Conservation (phyloP, 345 rosid species). For the Pistacia vera region DNA sequence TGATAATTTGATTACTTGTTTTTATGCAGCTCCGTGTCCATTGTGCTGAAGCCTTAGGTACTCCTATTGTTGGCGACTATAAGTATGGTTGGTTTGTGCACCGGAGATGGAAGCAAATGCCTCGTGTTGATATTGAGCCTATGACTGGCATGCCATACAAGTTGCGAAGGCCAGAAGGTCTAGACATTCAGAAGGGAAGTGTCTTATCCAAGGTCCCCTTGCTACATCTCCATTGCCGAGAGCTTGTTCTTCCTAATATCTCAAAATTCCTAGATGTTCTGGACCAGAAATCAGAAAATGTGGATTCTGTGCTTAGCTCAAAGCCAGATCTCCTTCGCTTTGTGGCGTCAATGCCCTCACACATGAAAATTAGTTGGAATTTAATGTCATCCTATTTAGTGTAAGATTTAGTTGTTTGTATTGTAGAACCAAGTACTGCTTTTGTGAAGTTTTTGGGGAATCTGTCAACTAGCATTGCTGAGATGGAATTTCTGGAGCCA, state of each 20-base stretch:
- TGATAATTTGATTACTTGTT: neutral
- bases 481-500: too few species aligned
- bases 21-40: constrained; percentile 78
- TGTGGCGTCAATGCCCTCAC: constrained; percentile 80
- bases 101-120: constrained; percentile 84
- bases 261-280: constrained; percentile 57
- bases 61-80: constrained; percentile 90
- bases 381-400: constrained; percentile 89
- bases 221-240: constrained; percentile 85
- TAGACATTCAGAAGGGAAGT: constrained; percentile 93
- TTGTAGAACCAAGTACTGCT: too few species aligned
- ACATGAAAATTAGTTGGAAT: constrained; percentile 96
- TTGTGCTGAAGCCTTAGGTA: constrained; percentile 94
- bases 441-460: too few species aligned
- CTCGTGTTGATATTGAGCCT: constrained; percentile 68
- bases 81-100: constrained; percentile 94
- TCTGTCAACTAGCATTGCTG: too few species aligned
- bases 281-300: constrained; percentile 31
- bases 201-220: constrained; percentile 88
- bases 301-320: constrained; percentile 23
- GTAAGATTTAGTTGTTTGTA: constrained; percentile 14
- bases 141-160: constrained; percentile 69
- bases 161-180: constrained; percentile 75
- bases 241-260: constrained; percentile 83
- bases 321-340: constrained; percentile 71